Percentiles rank a stretch among this genome's conserved stretches.
phyloP scores from a whole-genome alignment of 805 yeast species.

The Candida lessepsii region DNA sequence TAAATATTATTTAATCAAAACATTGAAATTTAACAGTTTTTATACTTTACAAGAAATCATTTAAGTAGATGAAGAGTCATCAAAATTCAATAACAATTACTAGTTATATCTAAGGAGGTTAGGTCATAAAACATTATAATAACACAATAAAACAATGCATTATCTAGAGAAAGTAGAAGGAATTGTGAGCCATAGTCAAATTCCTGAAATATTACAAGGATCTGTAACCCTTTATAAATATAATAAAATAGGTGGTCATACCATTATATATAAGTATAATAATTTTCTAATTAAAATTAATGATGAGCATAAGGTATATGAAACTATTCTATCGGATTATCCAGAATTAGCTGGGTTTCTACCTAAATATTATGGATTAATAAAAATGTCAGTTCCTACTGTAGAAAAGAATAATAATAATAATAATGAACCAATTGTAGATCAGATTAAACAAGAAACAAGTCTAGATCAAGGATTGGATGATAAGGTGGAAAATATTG shows the following conservation, averaged over 20 bases:
- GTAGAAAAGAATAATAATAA: not conserved
- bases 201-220: constrained; percentile 1
- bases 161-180: constrained; percentile 5
- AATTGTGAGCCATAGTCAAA: not conserved
- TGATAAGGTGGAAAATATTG: not conserved
- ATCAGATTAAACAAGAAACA: not conserved
- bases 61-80: no score
- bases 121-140: not conserved
- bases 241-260: constrained; percentile 92
- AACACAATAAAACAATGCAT: not conserved
- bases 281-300: constrained; percentile 93
- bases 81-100: no score
- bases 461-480: no score
- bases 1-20: not conserved
- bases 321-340: constrained; percentile 70
- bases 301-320: constrained; percentile 90
- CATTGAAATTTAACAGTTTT: not conserved
- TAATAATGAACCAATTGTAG: no score
- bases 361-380: constrained; percentile 64
- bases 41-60: no score
- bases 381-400: constrained; percentile 9
- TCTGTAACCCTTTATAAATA: constrained; percentile 2
- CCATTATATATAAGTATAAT: constrained; percentile 91
- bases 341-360: constrained; percentile 75
- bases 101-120: no score